Evolutionary conservation across 2,329 filamentous ascomycete genomes (phyloP).

Genomic region (Ramularia collo-cygni): DNA sequence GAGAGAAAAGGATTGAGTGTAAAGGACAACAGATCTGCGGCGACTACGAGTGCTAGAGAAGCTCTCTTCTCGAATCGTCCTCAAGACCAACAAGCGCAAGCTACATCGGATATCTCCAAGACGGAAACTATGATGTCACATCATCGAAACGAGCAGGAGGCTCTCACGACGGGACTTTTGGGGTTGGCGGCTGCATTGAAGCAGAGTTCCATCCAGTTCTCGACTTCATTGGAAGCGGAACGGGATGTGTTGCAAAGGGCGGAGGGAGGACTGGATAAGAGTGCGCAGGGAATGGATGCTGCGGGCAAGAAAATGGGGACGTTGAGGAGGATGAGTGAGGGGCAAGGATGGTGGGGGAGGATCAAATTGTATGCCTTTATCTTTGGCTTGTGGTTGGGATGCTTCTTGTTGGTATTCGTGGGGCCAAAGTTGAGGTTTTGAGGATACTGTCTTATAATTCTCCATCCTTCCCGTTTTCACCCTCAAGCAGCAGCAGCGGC

Average conservation of each 20-base stretch:
- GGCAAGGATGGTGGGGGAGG: constrained; percentile 78
- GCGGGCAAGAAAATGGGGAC: constrained; percentile 71
- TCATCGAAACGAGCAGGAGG: constrained; percentile 75
- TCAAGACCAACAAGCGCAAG: constrained; percentile 1
- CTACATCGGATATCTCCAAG: constrained; percentile 22
- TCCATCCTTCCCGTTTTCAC: neutral
- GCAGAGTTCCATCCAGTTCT: constrained; percentile 64
- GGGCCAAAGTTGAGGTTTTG: constrained; percentile 83
- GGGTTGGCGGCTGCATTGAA: constrained; percentile 73
- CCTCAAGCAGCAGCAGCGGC: constrained; percentile 35
- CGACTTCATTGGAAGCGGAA: constrained; percentile 63
- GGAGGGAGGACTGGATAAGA: constrained; percentile 68
- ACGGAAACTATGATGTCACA: constrained; percentile 66
- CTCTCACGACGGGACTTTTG: constrained; percentile 73
- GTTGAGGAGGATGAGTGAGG: constrained; percentile 74
- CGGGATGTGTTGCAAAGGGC: constrained; percentile 67
- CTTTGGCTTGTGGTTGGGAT: constrained; percentile 69
- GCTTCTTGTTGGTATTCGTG: constrained; percentile 75
- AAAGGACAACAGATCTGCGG: constrained; percentile 24
- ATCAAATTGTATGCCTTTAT: constrained; percentile 74
- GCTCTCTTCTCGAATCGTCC: constrained; percentile 31
- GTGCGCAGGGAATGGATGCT: constrained; percentile 65
- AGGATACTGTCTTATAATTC: too few relatives aligned
- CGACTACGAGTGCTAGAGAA: constrained; percentile 30
- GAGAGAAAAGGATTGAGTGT: constrained; percentile 19